Percentiles rank a stretch among this genome's conserved stretches.
Conservation (phyloP, 495 filamentous ascomycete species). For the Xylaria palmicola region DNA sequence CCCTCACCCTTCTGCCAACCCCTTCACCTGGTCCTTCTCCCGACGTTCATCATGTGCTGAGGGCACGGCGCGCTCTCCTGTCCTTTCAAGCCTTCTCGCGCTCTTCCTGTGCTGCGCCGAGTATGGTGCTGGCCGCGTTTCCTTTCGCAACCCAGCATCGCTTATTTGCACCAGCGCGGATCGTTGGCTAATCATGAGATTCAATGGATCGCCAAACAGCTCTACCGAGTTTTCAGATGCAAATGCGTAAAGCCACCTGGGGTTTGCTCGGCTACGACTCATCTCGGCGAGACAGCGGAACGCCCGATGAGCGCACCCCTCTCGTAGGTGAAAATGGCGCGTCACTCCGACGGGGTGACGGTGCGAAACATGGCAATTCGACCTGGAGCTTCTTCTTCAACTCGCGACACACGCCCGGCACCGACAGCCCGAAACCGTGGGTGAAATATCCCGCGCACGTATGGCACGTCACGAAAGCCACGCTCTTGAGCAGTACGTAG, state of each 20-base stretch:
- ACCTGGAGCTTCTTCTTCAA: conserved; percentile 46
- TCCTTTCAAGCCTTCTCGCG: not conserved
- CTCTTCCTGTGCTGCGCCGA: not conserved
- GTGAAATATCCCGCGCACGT: conserved; percentile 56
- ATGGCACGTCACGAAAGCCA: conserved; percentile 52
- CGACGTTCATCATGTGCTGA: too few relatives aligned
- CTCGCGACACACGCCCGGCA: conserved; percentile 44
- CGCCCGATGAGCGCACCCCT: conserved; percentile 34
- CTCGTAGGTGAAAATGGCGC: conserved; percentile 19
- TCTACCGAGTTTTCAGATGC: conserved; percentile 26
- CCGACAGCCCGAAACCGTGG: conserved; percentile 49
- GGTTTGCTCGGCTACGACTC: conserved; percentile 19
- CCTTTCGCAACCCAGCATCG: not conserved
- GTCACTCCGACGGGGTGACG: conserved; percentile 11
- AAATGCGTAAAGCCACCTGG: conserved; percentile 29
- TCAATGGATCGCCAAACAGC: conserved; percentile 28
- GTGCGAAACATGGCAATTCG: conserved; percentile 14
- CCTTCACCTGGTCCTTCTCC: too few relatives aligned
- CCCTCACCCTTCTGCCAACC: too few relatives aligned
- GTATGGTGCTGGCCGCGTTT: not conserved
- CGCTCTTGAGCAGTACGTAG: conserved; percentile 54
- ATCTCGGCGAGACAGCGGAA: conserved; percentile 19
- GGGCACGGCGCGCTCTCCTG: too few relatives aligned
- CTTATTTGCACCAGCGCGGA: not conserved
- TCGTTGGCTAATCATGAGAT: conserved; percentile 29